These are phyloP conservation scores for Cucumis melo DNA, from an alignment of 306 rosid species.

Conservation along the genomic window DNA sequence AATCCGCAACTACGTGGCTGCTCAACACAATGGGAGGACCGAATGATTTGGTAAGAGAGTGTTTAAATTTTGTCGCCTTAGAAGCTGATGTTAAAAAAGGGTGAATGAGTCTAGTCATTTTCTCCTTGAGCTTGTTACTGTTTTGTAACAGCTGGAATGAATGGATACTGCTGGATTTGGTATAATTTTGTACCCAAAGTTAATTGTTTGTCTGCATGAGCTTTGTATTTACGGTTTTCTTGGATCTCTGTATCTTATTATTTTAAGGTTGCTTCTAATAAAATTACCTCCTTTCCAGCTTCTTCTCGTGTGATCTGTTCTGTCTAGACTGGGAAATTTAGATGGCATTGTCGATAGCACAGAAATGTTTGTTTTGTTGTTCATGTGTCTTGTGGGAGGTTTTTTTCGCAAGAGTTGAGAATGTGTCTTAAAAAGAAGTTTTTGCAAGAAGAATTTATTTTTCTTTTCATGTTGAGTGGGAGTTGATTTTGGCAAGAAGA, in stretches of 20 bases:
- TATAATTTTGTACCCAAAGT: constrained; percentile 13
- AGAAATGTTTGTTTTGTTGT: not conserved
- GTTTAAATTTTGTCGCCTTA: constrained; percentile 6
- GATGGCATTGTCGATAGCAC: no score
- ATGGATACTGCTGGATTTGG: constrained; percentile 5
- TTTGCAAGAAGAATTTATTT: no score
- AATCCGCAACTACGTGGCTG: constrained; percentile 68
- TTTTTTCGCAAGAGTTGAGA: no score
- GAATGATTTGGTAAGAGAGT: constrained; percentile 26
- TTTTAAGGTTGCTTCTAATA: not conserved
- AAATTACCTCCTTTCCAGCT: not conserved
- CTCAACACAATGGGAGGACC: constrained; percentile 65
- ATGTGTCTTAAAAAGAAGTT: no score
- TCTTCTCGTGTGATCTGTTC: not conserved
- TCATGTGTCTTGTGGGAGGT: no score
- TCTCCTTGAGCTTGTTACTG: constrained; percentile 23
- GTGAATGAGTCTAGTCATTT: constrained; percentile 10
- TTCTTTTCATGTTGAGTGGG: no score
- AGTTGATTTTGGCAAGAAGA: not conserved
- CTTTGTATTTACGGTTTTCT: not conserved
- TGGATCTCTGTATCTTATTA: not conserved
- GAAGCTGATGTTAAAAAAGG: constrained; percentile 8
- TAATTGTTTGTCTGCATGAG: constrained; percentile 8
- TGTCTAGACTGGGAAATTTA: not conserved
- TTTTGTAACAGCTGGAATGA: constrained; percentile 29